Conservation (phyloP, 202 grass and related monocot genomes). For the Panicum virgatum region DNA sequence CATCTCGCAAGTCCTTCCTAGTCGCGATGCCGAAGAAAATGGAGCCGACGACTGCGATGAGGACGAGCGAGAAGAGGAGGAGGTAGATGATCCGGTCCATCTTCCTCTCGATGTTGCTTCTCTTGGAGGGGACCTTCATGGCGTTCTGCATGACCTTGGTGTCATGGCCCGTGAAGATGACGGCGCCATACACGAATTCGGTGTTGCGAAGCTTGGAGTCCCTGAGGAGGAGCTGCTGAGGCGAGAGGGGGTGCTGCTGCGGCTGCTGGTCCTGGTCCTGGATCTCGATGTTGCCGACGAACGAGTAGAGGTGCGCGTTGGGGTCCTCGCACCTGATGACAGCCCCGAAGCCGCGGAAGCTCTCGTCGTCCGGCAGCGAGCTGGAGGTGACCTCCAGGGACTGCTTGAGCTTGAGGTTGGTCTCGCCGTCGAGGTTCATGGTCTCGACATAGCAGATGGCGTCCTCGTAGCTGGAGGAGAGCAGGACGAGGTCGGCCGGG, state of each 20-base stretch:
- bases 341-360: slow-evolving; percentile 35
- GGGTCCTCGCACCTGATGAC: slow-evolving; percentile 80
- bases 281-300: slow-evolving; percentile 69
- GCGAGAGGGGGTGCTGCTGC: slow-evolving; percentile 55
- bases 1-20: slow-evolving; percentile 44
- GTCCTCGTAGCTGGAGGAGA: slow-evolving; percentile 88
- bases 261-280: slow-evolving; percentile 40
- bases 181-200: slow-evolving; percentile 70
- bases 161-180: slow-evolving; percentile 87
- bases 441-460: slow-evolving; percentile 93
- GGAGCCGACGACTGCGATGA: slow-evolving; percentile 67
- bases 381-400: slow-evolving; percentile 54
- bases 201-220: slow-evolving; percentile 94
- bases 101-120: slow-evolving; percentile 88
- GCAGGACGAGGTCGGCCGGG: slow-evolving; percentile 79
- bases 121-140: slow-evolving; percentile 77
- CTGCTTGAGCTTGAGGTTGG: slow-evolving; percentile 92
- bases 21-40: slow-evolving; percentile 73
- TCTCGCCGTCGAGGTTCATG: slow-evolving; percentile 97
- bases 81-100: slow-evolving; percentile 87
- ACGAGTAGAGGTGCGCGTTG: slow-evolving; percentile 81
- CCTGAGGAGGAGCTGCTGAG: slow-evolving; percentile 76
- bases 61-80: slow-evolving; percentile 58
- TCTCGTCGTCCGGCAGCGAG: slow-evolving; percentile 41
- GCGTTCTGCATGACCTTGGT: slow-evolving; percentile 98